phyloP scores from a whole-genome alignment of 2,329 filamentous ascomycete genomes.

The Cytospora piceicola region DNA sequence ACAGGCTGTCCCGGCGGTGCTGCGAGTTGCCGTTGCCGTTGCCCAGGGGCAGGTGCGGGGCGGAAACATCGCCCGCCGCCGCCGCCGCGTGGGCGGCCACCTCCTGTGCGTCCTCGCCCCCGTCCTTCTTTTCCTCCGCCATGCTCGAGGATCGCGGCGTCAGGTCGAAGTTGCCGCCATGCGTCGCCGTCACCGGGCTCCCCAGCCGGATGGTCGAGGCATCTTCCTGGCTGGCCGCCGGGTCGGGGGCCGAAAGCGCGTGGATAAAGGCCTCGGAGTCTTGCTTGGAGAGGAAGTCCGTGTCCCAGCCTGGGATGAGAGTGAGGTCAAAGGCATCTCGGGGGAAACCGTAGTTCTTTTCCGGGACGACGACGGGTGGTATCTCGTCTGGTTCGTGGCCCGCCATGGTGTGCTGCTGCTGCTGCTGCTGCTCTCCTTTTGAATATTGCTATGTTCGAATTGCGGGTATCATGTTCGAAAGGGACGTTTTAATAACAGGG shows the following conservation, averaged over 20 bases:
- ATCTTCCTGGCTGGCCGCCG: conserved; percentile 65
- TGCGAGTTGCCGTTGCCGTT: conserved; percentile 30
- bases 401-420: neutral
- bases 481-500: neutral
- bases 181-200: conserved; percentile 42
- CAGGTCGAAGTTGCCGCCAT: conserved; percentile 45
- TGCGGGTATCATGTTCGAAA: neutral
- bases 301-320: conserved; percentile 76
- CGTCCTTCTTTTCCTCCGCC: conserved; percentile 38
- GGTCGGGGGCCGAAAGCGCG: conserved; percentile 81
- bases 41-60: conserved; percentile 24
- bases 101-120: conserved; percentile 38
- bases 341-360: conserved; percentile 60
- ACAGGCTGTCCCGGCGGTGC: conserved; percentile 44
- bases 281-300: conserved; percentile 73
- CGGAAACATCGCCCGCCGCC: conserved; percentile 43
- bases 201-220: conserved; percentile 48
- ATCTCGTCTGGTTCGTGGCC: conserved; percentile 25
- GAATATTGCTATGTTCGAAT: neutral
- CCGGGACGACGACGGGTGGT: conserved; percentile 34
- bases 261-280: conserved; percentile 79
- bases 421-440: conserved; percentile 2
- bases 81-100: conserved; percentile 46
- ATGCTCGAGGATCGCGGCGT: conserved; percentile 35
- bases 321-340: conserved; percentile 68